Percentiles rank a stretch among this genome's conserved stretches.
Conservation (phyloP, 148 eudicot species). For the Cornus florida region DNA sequence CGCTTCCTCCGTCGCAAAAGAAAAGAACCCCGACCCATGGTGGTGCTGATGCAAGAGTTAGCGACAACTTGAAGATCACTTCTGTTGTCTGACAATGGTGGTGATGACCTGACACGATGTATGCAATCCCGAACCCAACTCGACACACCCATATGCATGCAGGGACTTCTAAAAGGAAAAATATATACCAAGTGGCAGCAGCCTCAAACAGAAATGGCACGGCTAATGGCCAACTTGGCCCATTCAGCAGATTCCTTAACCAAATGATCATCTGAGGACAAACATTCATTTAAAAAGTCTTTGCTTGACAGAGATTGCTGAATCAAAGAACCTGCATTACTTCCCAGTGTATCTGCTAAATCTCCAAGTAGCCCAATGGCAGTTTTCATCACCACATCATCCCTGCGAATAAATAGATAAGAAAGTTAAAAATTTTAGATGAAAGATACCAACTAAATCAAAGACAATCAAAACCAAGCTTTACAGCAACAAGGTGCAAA, state of each 20-base stretch:
- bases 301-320: background rate
- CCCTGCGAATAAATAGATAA: background rate
- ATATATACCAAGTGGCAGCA: background rate
- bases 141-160: conserved; percentile 4
- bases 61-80: conserved; percentile 20
- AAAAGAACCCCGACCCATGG: conserved; percentile 28
- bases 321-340: conserved; percentile 1
- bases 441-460: background rate
- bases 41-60: conserved; percentile 49
- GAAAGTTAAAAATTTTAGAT: background rate
- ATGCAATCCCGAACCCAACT: background rate
- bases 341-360: conserved; percentile 5
- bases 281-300: conserved; percentile 1
- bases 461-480: background rate
- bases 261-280: background rate
- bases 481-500: background rate
- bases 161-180: conserved; percentile 3
- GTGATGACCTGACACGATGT: background rate
- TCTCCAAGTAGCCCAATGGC: background rate
- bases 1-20: conserved; percentile 5
- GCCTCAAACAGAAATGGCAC: conserved; percentile 4
- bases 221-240: conserved; percentile 1
- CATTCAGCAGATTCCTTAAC: conserved; percentile 4
- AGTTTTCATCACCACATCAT: conserved; percentile 4
- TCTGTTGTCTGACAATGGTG: background rate